Evolutionary conservation across 371 early-diverging fungal species (phyloP), one percentile per base, ranked within the genome.

Genomic region (Apophysomyces trapeziformis): DNA sequence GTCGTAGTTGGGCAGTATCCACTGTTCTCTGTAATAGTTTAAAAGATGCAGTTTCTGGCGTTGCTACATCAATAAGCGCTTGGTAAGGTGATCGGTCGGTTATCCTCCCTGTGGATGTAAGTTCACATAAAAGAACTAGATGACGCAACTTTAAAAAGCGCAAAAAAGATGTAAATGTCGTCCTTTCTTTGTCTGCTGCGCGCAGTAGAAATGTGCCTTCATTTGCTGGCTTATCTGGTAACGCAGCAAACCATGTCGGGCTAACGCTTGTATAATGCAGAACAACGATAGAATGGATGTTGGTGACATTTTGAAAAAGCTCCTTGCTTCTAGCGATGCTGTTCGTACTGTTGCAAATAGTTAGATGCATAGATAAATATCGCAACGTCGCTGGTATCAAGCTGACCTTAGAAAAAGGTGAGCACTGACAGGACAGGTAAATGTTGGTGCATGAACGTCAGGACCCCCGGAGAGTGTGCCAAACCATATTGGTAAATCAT

Each of bases 371-470:
- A 9, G 7, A 50, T 21, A 9, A 18, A 26, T 8, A 5, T 41
- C 9, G 54, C 21, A 21, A 5, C 9, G 1, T 7, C 18, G 32
- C 2, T 26, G 32, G 32, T 26, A 26, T 26, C 32, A 26, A 18
- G 21, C 54, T 9, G 11, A 50, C 54, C 54, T 50, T 21, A 50
- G 35, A 21, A 50, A 50, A n/a, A 50, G 54, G 21, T 50, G 54
- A 50, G 32, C 54, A 21, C 54, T 21, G 11, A 50, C 54, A 21
- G 54, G 54, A 50, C 54, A 50, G 54, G 8, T 50, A 50, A 50
- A 50, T 9, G 21, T 50, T 9, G 54, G 54, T 5, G 54, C 16
- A 11, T 11, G 9, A 4, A 50, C 5, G 21, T 50, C 54, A 21
- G 54, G 54, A 21, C 54, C 54, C 7, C 21, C 54, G 54, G 54